Percentiles rank a stretch among this genome's conserved stretches.
phyloP scores from a whole-genome alignment of 352 stramenopile species.

The Globisporangium solare region DNA sequence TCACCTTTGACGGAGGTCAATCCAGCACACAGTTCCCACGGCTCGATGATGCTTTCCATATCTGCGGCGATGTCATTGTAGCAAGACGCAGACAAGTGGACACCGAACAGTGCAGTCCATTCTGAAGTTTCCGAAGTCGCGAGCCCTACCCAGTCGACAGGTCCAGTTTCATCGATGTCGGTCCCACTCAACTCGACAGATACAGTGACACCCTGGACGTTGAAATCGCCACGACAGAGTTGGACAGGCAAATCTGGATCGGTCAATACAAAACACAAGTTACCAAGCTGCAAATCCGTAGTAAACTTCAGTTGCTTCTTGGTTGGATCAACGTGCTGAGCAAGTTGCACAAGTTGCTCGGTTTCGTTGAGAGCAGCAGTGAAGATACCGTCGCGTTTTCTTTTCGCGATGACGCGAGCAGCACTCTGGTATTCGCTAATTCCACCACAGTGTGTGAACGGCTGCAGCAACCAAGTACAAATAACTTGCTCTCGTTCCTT shows the following conservation, averaged over 20 bases:
- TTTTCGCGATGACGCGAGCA: constrained; percentile 56
- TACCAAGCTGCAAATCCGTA: constrained; percentile 62
- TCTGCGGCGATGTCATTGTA: constrained; percentile 63
- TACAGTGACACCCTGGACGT: constrained; percentile 56
- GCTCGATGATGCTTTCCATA: constrained; percentile 74
- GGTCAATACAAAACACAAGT: constrained; percentile 53
- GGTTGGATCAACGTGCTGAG: constrained; percentile 27
- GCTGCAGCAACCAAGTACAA: constrained; percentile 53
- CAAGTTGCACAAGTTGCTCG: constrained; percentile 48
- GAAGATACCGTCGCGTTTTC: constrained; percentile 66
- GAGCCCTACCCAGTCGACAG: constrained; percentile 49
- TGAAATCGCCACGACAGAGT: constrained; percentile 58
- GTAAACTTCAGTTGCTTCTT: constrained; percentile 58
- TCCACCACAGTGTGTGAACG: constrained; percentile 58
- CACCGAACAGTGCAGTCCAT: constrained; percentile 57
- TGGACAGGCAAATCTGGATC: constrained; percentile 48
- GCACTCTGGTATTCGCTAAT: constrained; percentile 70
- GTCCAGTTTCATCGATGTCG: constrained; percentile 47
- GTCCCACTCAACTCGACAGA: constrained; percentile 45
- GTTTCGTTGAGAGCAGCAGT: constrained; percentile 43
- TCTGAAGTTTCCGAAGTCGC: constrained; percentile 48
- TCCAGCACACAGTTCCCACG: constrained; percentile 56
- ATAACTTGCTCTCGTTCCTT: constrained; percentile 30
- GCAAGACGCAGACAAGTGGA: constrained; percentile 65
- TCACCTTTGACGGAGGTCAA: constrained; percentile 48